A percentile compares a stretch with the other conserved stretches of the same genome.
Conservation (phyloP, 305 asterid genomes). For the Withania somnifera region DNA sequence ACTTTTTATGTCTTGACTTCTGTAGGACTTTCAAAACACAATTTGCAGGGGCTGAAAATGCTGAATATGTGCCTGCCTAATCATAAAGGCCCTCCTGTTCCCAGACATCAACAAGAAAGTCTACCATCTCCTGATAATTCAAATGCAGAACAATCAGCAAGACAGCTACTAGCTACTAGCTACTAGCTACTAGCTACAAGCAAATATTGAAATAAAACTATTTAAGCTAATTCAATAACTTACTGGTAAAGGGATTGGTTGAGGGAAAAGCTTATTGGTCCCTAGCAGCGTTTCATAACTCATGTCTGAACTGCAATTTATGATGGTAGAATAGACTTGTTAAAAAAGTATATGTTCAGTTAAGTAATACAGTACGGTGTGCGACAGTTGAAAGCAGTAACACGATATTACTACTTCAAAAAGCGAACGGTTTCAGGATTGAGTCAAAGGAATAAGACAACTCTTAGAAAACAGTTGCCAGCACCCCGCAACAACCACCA, state of each 20-base stretch:
- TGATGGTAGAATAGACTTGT: background rate
- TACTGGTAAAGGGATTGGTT: constrained; percentile 67
- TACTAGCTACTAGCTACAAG: background rate
- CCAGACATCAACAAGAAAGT: constrained; percentile 34
- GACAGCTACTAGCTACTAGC: too few relatives aligned
- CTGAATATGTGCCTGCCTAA: constrained; percentile 4
- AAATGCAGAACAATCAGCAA: background rate
- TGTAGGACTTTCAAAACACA: background rate
- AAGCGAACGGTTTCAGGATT: background rate
- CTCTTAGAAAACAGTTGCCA: background rate
- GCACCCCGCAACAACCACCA: background rate
- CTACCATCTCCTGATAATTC: constrained; percentile 28
- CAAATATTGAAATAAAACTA: background rate
- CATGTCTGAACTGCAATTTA: constrained; percentile 51
- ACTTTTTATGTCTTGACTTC: background rate
- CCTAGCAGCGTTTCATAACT: constrained; percentile 75
- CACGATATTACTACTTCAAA: background rate
- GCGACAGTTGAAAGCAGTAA: background rate
- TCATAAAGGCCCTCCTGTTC: constrained; percentile 32
- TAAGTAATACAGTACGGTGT: background rate
- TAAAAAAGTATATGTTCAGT: background rate
- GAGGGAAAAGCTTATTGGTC: constrained; percentile 66
- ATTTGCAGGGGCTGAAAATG: background rate
- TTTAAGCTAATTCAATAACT: constrained; percentile 15
- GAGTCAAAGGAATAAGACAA: constrained; percentile 3